phyloP scores from a whole-genome alignment of 768 basidiomycete genomes.

The Leccinum arenicola region DNA sequence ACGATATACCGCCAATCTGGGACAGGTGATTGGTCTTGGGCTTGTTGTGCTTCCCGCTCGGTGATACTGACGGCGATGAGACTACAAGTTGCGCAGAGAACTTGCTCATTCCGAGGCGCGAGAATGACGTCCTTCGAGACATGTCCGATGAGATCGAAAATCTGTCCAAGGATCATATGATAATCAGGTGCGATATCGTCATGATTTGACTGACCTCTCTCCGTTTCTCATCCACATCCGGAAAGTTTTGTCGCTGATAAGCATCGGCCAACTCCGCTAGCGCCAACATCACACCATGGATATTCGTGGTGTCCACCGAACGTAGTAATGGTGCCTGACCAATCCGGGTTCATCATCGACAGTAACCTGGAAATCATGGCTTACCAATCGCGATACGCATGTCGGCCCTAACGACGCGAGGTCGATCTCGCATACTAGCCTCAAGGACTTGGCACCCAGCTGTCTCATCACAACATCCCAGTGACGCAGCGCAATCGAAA shows the following conservation, averaged over 20 bases:
- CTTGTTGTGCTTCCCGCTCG: constrained; percentile 44
- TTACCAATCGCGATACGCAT: constrained; percentile 52
- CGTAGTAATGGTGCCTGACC: constrained; percentile 53
- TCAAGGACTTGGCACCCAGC: constrained; percentile 73
- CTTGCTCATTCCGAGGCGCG: constrained; percentile 65
- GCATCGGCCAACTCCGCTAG: constrained; percentile 73
- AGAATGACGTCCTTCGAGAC: constrained; percentile 60
- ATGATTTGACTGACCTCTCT: constrained; percentile 40
- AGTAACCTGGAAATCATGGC: constrained; percentile 23
- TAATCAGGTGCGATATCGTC: constrained; percentile 2
- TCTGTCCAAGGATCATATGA: constrained; percentile 39
- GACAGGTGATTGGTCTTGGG: constrained; percentile 39
- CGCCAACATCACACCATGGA: constrained; percentile 81
- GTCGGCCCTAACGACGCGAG: constrained; percentile 49
- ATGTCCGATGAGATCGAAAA: constrained; percentile 55
- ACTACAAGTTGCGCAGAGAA: constrained; percentile 69
- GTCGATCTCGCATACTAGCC: constrained; percentile 62
- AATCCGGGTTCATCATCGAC: constrained; percentile 11
- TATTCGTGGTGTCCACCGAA: constrained; percentile 62
- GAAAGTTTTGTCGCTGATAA: constrained; percentile 35
- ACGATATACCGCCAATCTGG: constrained; percentile 69
- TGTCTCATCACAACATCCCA: constrained; percentile 85
- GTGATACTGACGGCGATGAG: constrained; percentile 68
- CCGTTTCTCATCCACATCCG: constrained; percentile 34
- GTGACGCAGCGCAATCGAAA: constrained; percentile 75